A percentile compares a stretch with the other conserved stretches of the same genome.
These are phyloP conservation scores for Yarrowia sp. DNA, from an alignment of 805 yeast species.

Conservation along the genomic window DNA sequence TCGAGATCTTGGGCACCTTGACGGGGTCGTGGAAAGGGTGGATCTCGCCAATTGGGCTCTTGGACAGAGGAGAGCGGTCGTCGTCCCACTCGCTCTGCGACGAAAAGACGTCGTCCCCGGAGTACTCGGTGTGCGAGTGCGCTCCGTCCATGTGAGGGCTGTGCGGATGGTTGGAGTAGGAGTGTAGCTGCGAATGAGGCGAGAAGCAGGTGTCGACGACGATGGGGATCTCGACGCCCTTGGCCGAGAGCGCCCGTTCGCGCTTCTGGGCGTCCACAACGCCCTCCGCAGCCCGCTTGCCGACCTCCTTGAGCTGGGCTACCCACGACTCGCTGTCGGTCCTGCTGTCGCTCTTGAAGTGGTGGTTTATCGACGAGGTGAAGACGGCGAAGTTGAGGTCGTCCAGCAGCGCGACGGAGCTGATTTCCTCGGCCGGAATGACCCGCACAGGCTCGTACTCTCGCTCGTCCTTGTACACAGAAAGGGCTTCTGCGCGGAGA, in stretches of 20 bases:
- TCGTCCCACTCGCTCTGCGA: slow-evolving; percentile 24
- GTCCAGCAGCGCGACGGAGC: slow-evolving; percentile 36
- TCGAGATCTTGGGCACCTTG: slow-evolving; percentile 24
- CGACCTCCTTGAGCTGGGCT: slow-evolving; percentile 30
- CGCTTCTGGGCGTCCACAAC: slow-evolving; percentile 30
- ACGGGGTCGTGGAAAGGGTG: neutral
- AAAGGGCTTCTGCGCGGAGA: slow-evolving; percentile 37
- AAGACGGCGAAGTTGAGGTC: slow-evolving; percentile 37
- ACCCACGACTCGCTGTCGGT: slow-evolving; percentile 39
- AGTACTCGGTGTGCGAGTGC: slow-evolving; percentile 27
- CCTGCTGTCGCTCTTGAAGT: slow-evolving; percentile 35
- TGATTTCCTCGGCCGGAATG: slow-evolving; percentile 36
- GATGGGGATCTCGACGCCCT: slow-evolving; percentile 12
- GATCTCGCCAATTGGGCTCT: neutral
- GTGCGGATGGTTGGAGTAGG: slow-evolving; percentile 26
- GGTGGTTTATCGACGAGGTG: slow-evolving; percentile 37
- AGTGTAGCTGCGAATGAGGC: neutral
- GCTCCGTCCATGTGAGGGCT: neutral
- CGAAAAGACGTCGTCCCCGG: slow-evolving; percentile 23
- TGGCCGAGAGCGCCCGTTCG: slow-evolving; percentile 8
- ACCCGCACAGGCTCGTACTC: slow-evolving; percentile 39
- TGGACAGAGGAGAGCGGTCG: slow-evolving; percentile 16
- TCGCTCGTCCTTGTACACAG: slow-evolving; percentile 40
- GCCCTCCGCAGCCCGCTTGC: slow-evolving; percentile 32
- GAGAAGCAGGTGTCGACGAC: neutral